A percentile compares a stretch with the other conserved stretches of the same genome.
These are phyloP conservation scores for Agapanthus africanus DNA, from an alignment of 106 monocot species.

Conservation along the genomic window DNA sequence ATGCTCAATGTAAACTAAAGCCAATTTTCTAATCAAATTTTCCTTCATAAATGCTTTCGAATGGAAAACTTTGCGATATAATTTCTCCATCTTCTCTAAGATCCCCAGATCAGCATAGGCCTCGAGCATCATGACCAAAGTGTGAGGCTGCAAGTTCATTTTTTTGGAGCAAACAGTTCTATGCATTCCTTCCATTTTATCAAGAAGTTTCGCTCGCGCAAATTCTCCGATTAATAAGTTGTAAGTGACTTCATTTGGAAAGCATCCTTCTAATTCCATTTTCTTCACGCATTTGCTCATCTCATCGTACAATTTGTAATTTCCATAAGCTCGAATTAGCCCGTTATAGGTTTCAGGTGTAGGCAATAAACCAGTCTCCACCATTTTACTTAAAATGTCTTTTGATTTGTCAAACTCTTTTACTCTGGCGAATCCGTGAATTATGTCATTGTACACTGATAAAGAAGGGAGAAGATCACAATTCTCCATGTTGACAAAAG, in stretches of 20 bases:
- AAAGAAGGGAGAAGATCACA: constrained; percentile 25
- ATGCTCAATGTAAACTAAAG: constrained; percentile 49
- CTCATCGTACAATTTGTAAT: constrained; percentile 48
- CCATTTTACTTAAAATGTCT: constrained; percentile 33
- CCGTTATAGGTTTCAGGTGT: constrained; percentile 60
- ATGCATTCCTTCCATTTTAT: constrained; percentile 53
- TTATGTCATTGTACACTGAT: constrained; percentile 49
- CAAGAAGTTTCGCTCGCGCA: constrained; percentile 43
- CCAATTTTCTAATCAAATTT: constrained; percentile 55
- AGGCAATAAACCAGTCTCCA: constrained; percentile 30
- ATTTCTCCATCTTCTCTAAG: constrained; percentile 56
- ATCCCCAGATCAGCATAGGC: constrained; percentile 60
- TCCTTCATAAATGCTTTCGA: constrained; percentile 44
- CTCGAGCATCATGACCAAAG: constrained; percentile 55
- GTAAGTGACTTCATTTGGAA: constrained; percentile 58
- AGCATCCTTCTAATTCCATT: constrained; percentile 54
- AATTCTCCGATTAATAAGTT: constrained; percentile 54
- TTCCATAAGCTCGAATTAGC: constrained; percentile 61
- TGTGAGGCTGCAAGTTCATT: constrained; percentile 52
- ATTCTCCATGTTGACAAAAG: constrained; percentile 43
- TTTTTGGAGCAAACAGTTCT: constrained; percentile 44
- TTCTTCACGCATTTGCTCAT: constrained; percentile 59
- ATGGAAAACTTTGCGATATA: constrained; percentile 30
- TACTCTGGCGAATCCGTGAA: constrained; percentile 42
- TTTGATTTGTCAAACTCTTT: constrained; percentile 43